Percentiles rank a stretch among this genome's conserved stretches.
Conservation (phyloP, 1,139 yeast genomes). For the Hansenula anomala region DNA sequence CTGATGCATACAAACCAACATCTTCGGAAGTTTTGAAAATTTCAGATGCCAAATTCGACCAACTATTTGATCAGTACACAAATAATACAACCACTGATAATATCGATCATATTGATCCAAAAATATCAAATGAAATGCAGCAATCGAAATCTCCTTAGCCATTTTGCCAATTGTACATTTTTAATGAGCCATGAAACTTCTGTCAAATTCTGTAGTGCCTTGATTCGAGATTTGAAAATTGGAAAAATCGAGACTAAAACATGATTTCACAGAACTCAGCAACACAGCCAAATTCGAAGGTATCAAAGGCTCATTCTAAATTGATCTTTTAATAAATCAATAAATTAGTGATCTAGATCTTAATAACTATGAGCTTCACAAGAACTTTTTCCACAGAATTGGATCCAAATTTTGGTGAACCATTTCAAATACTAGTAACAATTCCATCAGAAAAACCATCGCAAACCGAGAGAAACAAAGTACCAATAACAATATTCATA, state of each 20-base stretch:
- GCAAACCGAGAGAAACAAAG: constrained; percentile 15
- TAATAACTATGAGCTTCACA: constrained; percentile 1
- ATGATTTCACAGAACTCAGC: too few relatives aligned
- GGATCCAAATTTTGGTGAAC: constrained; percentile 26
- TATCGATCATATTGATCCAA: neutral
- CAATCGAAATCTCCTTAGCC: neutral
- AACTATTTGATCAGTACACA: constrained; percentile 3
- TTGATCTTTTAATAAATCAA: too few relatives aligned
- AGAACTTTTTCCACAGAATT: constrained; percentile 10
- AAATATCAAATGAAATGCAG: neutral
- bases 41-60: constrained; percentile 1
- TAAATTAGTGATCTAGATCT: too few relatives aligned
- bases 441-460: constrained; percentile 17
- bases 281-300: neutral
- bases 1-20: neutral
- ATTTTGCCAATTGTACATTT: too few relatives aligned
- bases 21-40: neutral
- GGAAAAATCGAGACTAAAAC: neutral
- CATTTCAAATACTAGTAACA: constrained; percentile 25
- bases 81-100: neutral
- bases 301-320: too few relatives aligned
- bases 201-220: neutral
- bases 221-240: neutral
- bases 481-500: constrained; percentile 29
- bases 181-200: neutral